Conservation (phyloP, 2,329 filamentous ascomycete genomes). For the Pleoardoris graminearum region DNA sequence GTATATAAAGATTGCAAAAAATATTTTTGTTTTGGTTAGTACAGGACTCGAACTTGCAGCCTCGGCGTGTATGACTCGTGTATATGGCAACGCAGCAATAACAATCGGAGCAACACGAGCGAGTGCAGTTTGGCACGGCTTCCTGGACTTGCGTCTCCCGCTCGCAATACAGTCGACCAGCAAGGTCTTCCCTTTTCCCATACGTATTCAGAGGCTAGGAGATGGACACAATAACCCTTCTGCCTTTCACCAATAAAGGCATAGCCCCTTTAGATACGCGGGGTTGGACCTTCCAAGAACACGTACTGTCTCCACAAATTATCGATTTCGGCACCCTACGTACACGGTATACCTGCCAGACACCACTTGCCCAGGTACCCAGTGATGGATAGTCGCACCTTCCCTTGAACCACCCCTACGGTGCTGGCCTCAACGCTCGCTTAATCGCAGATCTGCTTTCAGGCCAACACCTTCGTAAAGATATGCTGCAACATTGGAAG, state of each 20-base stretch:
- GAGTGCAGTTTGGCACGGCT: slow-evolving; percentile 5
- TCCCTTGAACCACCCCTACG: background rate
- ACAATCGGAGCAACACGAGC: slow-evolving; percentile 5
- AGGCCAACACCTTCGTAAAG: background rate
- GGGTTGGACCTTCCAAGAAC: slow-evolving; percentile 1
- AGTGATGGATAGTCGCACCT: slow-evolving; percentile 2
- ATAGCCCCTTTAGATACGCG: slow-evolving; percentile 1
- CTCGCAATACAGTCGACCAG: background rate
- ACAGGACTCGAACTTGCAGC: no score
- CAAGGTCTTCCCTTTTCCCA: slow-evolving; percentile 1
- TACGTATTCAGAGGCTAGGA: background rate
- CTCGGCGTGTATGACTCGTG: background rate
- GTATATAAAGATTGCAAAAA: no score
- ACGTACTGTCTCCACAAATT: background rate
- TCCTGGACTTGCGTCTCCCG: background rate
- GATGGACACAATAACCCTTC: background rate
- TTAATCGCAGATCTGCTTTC: background rate
- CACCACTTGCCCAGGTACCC: background rate
- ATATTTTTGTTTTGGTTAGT: no score
- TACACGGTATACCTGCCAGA: slow-evolving; percentile 2
- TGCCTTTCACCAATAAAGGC: background rate
- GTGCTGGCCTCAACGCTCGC: background rate
- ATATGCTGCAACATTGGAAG: background rate
- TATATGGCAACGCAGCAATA: slow-evolving; percentile 6
- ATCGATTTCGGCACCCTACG: slow-evolving; percentile 1